Conservation (phyloP, 2,329 filamentous ascomycete species). For the Domatiomyces catenatus region DNA sequence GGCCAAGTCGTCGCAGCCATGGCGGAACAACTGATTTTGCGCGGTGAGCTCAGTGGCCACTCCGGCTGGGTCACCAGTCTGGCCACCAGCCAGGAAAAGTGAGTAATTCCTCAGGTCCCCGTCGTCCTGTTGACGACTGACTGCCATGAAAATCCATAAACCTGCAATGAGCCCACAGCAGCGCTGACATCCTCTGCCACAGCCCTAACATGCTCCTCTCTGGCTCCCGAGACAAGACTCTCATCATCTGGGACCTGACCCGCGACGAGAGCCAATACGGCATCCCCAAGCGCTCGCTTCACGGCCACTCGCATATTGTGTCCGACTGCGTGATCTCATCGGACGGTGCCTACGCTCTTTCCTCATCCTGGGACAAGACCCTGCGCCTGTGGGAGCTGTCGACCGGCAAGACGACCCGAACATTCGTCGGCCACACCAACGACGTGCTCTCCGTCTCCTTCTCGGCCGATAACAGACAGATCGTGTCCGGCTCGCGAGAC, state of each 20-base stretch:
- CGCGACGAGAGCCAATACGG: conserved; percentile 96
- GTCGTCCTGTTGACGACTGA: neutral
- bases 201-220: conserved; percentile 99
- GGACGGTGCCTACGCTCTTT: conserved; percentile 97
- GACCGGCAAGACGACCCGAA: conserved; percentile 89
- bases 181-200: conserved; percentile 11
- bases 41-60: conserved; percentile 97
- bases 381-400: conserved; percentile 98
- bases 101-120: conserved; percentile 23
- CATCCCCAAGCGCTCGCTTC: conserved; percentile 96
- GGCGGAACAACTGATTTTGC: conserved; percentile 90
- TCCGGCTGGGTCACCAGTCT: conserved; percentile 98
- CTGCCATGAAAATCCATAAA: neutral
- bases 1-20: conserved; percentile 35
- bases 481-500: conserved; percentile 96
- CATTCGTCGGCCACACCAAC: conserved; percentile 98
- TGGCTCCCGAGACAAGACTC: conserved; percentile 89
- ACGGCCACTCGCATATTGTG: conserved; percentile 99
- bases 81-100: conserved; percentile 98
- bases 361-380: conserved; percentile 99
- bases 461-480: conserved; percentile 99
- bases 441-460: conserved; percentile 99
- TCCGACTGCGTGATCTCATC: conserved; percentile 99
- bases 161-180: conserved; percentile 10
- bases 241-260: conserved; percentile 99